Conservation (phyloP, 768 basidiomycete genomes). For the Psilocybe subaeruginosa region DNA sequence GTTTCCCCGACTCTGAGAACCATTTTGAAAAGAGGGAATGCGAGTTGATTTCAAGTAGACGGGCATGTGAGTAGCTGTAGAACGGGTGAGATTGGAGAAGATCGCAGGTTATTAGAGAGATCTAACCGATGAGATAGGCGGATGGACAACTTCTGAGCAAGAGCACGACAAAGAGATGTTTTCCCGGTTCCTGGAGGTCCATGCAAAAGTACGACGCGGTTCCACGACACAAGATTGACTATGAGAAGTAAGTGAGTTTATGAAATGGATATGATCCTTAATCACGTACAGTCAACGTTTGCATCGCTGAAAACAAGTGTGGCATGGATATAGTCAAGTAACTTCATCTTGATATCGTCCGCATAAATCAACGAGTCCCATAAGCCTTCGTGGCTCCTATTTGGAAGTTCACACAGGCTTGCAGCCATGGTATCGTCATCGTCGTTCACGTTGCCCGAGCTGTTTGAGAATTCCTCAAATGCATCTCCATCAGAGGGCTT, state of each 20-base stretch:
- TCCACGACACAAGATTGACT: constrained; percentile 96
- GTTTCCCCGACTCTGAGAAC: constrained; percentile 99
- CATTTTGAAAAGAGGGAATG: constrained; percentile 98
- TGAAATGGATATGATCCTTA: background rate
- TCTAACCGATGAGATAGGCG: constrained; percentile 81
- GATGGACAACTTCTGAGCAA: constrained; percentile 95
- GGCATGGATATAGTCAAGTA: constrained; percentile 94
- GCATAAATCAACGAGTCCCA: constrained; percentile 93
- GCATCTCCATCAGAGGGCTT: constrained; percentile 71
- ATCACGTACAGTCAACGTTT: constrained; percentile 73
- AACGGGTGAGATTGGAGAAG: constrained; percentile 3
- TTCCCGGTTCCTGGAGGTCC: constrained; percentile 99
- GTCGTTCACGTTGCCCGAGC: constrained; percentile 54
- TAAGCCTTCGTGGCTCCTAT: constrained; percentile 81
- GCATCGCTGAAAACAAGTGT: constrained; percentile 93
- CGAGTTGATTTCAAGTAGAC: constrained; percentile 95
- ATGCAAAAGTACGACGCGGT: constrained; percentile 91
- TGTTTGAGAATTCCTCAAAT: constrained; percentile 74
- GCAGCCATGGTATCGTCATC: constrained; percentile 87
- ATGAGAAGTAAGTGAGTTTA: constrained; percentile 6
- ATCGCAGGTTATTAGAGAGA: constrained; percentile 1
- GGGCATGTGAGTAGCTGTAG: constrained; percentile 79
- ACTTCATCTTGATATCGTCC: constrained; percentile 79
- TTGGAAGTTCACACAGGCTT: constrained; percentile 87
- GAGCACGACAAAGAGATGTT: constrained; percentile 90